Percentiles rank a stretch among this genome's conserved stretches.
These are phyloP conservation scores for Picochlorum costavermella DNA, from an alignment of 139 green algal genomes.

Conservation along the genomic window DNA sequence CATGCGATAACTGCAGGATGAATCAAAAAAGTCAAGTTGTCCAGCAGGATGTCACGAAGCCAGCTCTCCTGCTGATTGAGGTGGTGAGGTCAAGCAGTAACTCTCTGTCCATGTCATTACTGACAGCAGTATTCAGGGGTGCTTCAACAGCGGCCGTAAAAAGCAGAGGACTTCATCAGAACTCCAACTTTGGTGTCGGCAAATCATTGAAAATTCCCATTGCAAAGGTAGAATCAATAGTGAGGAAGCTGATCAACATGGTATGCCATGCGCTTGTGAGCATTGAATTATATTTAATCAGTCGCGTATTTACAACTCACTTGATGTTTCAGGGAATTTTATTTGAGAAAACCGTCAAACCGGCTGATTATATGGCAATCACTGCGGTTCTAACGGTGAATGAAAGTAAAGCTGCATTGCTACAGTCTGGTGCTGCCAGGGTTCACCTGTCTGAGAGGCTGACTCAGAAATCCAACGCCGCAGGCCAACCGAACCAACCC, in stretches of 20 bases:
- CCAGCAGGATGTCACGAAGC: slow-evolving; percentile 42
- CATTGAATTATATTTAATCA: neutral
- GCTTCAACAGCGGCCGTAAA: slow-evolving; percentile 1
- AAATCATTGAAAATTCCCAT: slow-evolving; percentile 6
- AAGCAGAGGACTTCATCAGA: neutral
- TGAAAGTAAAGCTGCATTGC: neutral
- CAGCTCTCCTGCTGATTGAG: slow-evolving; percentile 9
- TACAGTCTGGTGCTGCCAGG: neutral
- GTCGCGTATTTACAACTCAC: neutral
- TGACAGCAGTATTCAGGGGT: slow-evolving; percentile 1
- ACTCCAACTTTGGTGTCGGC: neutral
- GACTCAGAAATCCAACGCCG: too few species aligned
- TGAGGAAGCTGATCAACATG: slow-evolving; percentile 1
- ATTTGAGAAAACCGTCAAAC: neutral
- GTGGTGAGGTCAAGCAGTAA: slow-evolving; percentile 3
- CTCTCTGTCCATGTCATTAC: neutral
- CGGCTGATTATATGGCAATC: neutral
- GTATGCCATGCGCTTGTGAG: neutral
- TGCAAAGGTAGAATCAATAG: slow-evolving; percentile 3
- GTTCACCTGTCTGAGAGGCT: neutral
- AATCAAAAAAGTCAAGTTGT: slow-evolving; percentile 9
- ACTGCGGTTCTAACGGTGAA: neutral
- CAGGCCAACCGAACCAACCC: neutral
- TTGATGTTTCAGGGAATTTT: neutral
- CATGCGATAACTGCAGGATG: slow-evolving; percentile 65